These are phyloP conservation scores for Lasiodiplodia gonubiensis DNA, from an alignment of 2,329 filamentous ascomycete genomes.

Conservation along the genomic window DNA sequence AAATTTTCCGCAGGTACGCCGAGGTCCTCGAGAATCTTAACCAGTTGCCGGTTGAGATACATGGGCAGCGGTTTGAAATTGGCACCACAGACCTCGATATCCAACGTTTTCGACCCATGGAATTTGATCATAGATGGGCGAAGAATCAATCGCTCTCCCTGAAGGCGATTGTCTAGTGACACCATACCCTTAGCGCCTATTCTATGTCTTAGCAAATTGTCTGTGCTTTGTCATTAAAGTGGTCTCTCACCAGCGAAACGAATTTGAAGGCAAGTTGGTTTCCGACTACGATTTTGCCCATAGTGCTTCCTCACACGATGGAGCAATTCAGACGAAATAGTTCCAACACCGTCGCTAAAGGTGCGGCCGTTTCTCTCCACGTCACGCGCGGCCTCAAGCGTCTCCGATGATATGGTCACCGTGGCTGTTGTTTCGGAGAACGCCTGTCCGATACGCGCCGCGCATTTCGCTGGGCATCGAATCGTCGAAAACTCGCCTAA, in stretches of 20 bases:
- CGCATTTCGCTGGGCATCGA: slow-evolving; percentile 61
- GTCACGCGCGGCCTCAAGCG: slow-evolving; percentile 48
- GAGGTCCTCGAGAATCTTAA: slow-evolving; percentile 87
- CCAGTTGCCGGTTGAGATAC: slow-evolving; percentile 77
- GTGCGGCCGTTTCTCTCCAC: slow-evolving; percentile 59
- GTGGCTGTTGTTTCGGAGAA: slow-evolving; percentile 77
- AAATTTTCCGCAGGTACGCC: slow-evolving; percentile 66
- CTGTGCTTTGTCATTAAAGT: not conserved
- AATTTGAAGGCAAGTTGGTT: slow-evolving; percentile 75
- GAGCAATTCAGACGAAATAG: slow-evolving; percentile 67
- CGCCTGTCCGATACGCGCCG: slow-evolving; percentile 66
- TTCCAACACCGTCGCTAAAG: slow-evolving; percentile 83
- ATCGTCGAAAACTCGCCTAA: slow-evolving; percentile 60
- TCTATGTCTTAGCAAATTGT: slow-evolving; percentile 23
- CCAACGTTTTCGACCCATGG: slow-evolving; percentile 48
- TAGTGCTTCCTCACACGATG: slow-evolving; percentile 63
- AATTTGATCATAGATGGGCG: slow-evolving; percentile 84
- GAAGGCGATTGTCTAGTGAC: slow-evolving; percentile 67
- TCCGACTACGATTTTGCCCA: slow-evolving; percentile 47
- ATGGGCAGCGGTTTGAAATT: slow-evolving; percentile 71
- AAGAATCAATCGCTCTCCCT: slow-evolving; percentile 65
- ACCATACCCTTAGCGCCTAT: slow-evolving; percentile 78
- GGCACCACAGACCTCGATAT: slow-evolving; percentile 75
- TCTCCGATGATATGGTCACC: slow-evolving; percentile 53
- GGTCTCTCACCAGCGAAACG: slow-evolving; percentile 63